Evolutionary conservation across 169 alveolate species (phyloP), one percentile per base, ranked within the genome.

Genomic region (Cryptosporidium felis): DNA sequence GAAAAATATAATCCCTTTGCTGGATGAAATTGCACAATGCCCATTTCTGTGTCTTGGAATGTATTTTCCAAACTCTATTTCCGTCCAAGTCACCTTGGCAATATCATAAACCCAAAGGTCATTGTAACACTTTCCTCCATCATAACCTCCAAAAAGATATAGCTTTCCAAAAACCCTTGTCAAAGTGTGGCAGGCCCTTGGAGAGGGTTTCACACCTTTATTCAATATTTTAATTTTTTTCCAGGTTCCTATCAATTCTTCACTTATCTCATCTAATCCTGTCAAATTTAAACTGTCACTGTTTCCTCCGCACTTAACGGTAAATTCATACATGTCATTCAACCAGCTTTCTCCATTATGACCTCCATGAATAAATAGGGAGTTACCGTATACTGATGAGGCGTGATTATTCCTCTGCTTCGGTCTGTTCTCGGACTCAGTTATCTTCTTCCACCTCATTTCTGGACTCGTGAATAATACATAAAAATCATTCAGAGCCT

Each of bases 81-180:
- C 80, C 89, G 47, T 90, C 94, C 91, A 38, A 82, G 34, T 38
- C 82, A 41, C 53, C 51, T 45, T n/a, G 34, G 42, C 46, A 90
- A 93, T 58, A 60, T 91, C 81, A 88, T 53, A 91, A 47, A 85
- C 82, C 67, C 90, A 91, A 23, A 91, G 65, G 58, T 91, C 94
- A 88, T 91, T 91, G 58, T 51, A 91, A 58, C 94, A 91, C 62
- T 81, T 80, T 23, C 47, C 42, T 16, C 94, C 94, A 89, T 91
- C 94, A 63, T 82, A 91, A 1, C 94, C 94, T 21, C 94, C 94
- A 61, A 91, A 91, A 34, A 90, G 61, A 63, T 91, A 91, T 32
- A 91, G 80, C 30, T 34, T 63, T 28, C 88, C 91, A 42, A 80
- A 90, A 12, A 89, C 90, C 30, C 90, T 90, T 14, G 91, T 91